These are phyloP conservation scores for Hymenoscyphus infarciens DNA, from an alignment of 2,329 filamentous ascomycete species.

Conservation along the genomic window DNA sequence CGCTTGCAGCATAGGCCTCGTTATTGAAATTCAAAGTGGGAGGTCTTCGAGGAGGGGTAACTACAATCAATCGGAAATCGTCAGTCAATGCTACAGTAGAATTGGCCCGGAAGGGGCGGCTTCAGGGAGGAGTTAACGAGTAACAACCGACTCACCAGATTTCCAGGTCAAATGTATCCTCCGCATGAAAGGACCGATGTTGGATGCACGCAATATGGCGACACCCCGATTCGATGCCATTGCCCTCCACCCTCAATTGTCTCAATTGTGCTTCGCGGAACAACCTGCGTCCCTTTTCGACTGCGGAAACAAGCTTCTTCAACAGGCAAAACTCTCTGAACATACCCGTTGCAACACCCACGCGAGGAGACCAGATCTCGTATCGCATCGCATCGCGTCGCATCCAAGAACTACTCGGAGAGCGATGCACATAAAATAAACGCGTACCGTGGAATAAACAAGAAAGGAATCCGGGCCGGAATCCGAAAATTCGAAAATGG, in stretches of 20 bases:
- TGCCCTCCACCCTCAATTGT: neutral
- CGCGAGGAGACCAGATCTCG: constrained; percentile 10
- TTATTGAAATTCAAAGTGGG: constrained; percentile 1
- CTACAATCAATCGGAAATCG: neutral
- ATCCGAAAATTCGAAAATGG: neutral
- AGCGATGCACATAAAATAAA: neutral
- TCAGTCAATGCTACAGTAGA: neutral
- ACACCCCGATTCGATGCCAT: constrained; percentile 1
- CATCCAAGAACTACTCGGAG: constrained; percentile 1
- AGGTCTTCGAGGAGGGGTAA: neutral
- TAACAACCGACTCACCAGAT: neutral
- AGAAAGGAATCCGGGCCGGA: constrained; percentile 1
- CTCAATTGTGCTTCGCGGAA: neutral
- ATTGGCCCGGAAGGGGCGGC: neutral
- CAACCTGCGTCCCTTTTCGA: neutral
- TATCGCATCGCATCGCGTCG: neutral
- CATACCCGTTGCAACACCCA: constrained; percentile 19
- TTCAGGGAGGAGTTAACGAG: neutral
- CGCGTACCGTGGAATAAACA: neutral
- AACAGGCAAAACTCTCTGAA: constrained; percentile 13
- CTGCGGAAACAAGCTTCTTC: constrained; percentile 2
- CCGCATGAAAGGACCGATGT: constrained; percentile 1
- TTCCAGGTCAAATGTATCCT: neutral
- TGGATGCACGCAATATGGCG: neutral
- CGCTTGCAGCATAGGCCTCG: neutral